These are phyloP conservation scores for Cryphonectria naterciae DNA, from an alignment of 2,329 filamentous ascomycete species.

Conservation along the genomic window DNA sequence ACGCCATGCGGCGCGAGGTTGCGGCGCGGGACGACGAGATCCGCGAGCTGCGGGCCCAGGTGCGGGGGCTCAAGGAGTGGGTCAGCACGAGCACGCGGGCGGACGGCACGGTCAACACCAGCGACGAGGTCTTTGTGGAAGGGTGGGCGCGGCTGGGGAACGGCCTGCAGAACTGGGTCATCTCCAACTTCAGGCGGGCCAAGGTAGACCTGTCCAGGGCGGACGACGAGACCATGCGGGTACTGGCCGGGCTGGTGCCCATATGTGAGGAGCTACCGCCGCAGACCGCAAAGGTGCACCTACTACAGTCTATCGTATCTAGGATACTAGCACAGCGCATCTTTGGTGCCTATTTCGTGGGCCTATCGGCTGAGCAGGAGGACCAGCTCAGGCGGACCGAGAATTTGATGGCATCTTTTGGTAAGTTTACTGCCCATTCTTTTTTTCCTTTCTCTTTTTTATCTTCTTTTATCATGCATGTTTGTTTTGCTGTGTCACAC, in stretches of 20 bases:
- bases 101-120: slow-evolving; percentile 63
- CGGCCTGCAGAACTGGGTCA: slow-evolving; percentile 74
- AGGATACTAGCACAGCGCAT: slow-evolving; percentile 63
- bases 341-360: slow-evolving; percentile 67
- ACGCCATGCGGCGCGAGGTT: slow-evolving; percentile 50
- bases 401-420: slow-evolving; percentile 46
- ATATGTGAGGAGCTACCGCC: slow-evolving; percentile 57
- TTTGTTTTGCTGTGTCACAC: background rate
- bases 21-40: slow-evolving; percentile 60
- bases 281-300: slow-evolving; percentile 59
- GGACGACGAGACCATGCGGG: background rate
- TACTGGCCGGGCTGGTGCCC: slow-evolving; percentile 51
- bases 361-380: slow-evolving; percentile 59
- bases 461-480: background rate
- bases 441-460: no score
- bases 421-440: slow-evolving; percentile 36
- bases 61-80: slow-evolving; percentile 71
- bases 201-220: slow-evolving; percentile 53
- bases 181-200: slow-evolving; percentile 68
- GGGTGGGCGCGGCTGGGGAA: slow-evolving; percentile 66
- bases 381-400: slow-evolving; percentile 55
- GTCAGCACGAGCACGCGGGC: slow-evolving; percentile 69
- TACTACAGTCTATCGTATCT: slow-evolving; percentile 66
- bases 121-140: slow-evolving; percentile 69
- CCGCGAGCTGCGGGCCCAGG: slow-evolving; percentile 58